Evolutionary conservation across 169 alveolate species (phyloP), one percentile per base, ranked within the genome.

Genomic region (Plasmodium vinckei): DNA sequence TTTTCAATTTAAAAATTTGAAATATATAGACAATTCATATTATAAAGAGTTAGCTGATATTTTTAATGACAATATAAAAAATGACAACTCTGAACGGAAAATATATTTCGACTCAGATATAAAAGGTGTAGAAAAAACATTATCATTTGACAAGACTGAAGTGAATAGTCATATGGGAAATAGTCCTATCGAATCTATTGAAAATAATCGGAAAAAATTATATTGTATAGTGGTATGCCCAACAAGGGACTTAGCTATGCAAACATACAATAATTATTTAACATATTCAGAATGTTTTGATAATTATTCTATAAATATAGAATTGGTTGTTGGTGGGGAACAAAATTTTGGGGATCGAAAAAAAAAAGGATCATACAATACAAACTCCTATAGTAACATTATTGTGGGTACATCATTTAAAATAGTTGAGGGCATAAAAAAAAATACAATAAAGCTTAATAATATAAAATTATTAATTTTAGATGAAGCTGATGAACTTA

Each of bases 221-320:
- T 94, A 93, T 9, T 94, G 96, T 72, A 94, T 94, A 3, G 93
- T 93, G 57, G 75, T 94, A 60, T 90, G 94, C 13, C 94, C 96
- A 25, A 94, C 96, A 15, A 87, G 94, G 46, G 96, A 94, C 57
- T 89, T 94, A 57, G 96, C 96, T 1, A 92, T 91, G 67, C 96
- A 94, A 67, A 94, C 94, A 13, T 94, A 94, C n/a, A 86, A 90
- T 21, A 94, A 94, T 82, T 92, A 92, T 92, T 84, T 91, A 56
- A 92, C 47, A 47, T 91, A 92, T 19, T 91, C 95, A n/a, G 65
- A 86, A 73, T 90, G 93, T 19, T 73, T 94, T 21, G 87, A 87
- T 25, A 59, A 88, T 13, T 23, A 60, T 10, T 53, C 68, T 46
- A 79, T 79, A 27, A 67, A 79, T 44, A 88, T 93, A 4, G 96